phyloP scores from a whole-genome alignment of 139 green algal genomes.

The Micractinium sp. region DNA sequence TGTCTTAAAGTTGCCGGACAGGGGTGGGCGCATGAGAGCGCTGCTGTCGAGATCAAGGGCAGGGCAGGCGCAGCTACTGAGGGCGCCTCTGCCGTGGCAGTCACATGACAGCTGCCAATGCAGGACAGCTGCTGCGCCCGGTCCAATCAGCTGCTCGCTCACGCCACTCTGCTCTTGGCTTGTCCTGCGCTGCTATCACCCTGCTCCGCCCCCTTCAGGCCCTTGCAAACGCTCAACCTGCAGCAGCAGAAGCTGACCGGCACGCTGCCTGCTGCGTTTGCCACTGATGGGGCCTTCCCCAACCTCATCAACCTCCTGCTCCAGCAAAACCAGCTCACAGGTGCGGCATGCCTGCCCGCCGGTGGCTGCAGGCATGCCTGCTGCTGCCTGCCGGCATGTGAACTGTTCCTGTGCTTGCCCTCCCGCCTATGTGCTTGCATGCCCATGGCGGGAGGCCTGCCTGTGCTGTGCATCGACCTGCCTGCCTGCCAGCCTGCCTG shows the following conservation, averaged over 20 bases:
- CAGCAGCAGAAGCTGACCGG: slow-evolving; percentile 32
- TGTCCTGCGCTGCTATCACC: background rate
- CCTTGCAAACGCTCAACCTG: slow-evolving; percentile 23
- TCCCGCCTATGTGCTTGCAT: no score
- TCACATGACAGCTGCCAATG: no score
- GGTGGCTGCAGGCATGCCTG: background rate
- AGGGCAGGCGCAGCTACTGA: no score
- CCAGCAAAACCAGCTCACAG: slow-evolving; percentile 16
- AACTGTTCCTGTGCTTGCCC: background rate
- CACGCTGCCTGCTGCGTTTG: slow-evolving; percentile 5
- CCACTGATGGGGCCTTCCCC: background rate
- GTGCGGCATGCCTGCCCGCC: background rate
- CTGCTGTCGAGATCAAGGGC: no score
- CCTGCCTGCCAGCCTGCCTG: background rate
- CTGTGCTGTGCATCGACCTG: no score
- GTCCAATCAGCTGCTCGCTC: no score
- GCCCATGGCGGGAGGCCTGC: no score
- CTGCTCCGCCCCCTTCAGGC: background rate
- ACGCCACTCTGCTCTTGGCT: background rate
- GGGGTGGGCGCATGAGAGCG: no score
- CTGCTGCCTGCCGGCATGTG: background rate
- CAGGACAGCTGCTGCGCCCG: no score
- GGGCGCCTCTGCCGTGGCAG: no score
- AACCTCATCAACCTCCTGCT: slow-evolving; percentile 28
- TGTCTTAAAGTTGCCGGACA: no score